Evolutionary conservation across 495 filamentous ascomycete genomes (phyloP).

Genomic region (Lophiotrema nucula): DNA sequence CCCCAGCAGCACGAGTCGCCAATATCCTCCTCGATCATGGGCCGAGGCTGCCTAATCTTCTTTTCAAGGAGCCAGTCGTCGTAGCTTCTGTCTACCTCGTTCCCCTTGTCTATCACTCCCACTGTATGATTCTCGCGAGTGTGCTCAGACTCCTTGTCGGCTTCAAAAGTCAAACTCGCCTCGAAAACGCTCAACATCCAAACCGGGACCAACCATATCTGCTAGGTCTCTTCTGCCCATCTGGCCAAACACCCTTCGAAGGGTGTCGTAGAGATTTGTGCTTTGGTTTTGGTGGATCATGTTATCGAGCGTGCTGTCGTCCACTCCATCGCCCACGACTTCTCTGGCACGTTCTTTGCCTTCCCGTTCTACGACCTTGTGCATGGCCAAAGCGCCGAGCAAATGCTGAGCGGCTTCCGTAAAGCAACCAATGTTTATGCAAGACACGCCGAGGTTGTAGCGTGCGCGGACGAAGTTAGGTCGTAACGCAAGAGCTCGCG

Average conservation of each 20-base stretch:
- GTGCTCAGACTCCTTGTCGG: background rate
- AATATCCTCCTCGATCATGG: conserved; percentile 6
- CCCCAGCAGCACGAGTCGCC: conserved; percentile 22
- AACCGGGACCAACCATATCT: conserved; percentile 79
- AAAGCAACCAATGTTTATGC: conserved; percentile 96
- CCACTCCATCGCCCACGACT: conserved; percentile 63
- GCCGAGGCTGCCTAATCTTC: background rate
- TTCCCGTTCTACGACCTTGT: conserved; percentile 86
- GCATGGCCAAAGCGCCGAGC: conserved; percentile 93
- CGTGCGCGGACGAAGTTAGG: conserved; percentile 95
- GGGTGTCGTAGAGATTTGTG: conserved; percentile 91
- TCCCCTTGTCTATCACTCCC: conserved; percentile 1
- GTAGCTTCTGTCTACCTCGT: background rate
- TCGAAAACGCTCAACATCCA: conserved; percentile 89
- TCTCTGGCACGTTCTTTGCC: conserved; percentile 78
- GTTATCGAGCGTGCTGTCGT: conserved; percentile 69
- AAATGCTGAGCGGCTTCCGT: conserved; percentile 91
- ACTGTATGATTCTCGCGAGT: background rate
- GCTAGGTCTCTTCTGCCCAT: conserved; percentile 87
- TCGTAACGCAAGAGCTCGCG: conserved; percentile 80
- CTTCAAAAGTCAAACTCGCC: conserved; percentile 74
- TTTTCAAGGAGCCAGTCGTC: background rate
- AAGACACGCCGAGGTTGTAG: conserved; percentile 94
- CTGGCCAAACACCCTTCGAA: conserved; percentile 87
- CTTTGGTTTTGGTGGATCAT: conserved; percentile 91